Conservation (phyloP, 2,329 filamentous ascomycete genomes). For the Botryotinia convoluta region DNA sequence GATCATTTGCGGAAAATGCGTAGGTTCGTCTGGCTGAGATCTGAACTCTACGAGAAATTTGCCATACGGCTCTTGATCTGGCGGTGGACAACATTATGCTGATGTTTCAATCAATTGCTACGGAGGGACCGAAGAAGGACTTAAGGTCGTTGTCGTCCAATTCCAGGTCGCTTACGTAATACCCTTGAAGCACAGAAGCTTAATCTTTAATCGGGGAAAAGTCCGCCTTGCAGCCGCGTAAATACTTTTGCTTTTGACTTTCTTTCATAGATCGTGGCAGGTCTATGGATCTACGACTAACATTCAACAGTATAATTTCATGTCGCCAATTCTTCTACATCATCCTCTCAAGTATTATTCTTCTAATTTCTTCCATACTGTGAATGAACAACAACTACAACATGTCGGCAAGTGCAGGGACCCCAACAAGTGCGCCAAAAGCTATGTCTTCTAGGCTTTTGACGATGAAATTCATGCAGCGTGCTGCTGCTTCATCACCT, state of each 20-base stretch:
- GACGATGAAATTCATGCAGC: slow-evolving; percentile 98
- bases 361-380: neutral
- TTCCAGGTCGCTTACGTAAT: slow-evolving; percentile 13
- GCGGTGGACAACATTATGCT: slow-evolving; percentile 45
- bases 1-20: slow-evolving; percentile 51
- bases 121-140: slow-evolving; percentile 1
- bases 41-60: slow-evolving; percentile 40
- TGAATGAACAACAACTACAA: slow-evolving; percentile 20
- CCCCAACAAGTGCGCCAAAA: slow-evolving; percentile 49
- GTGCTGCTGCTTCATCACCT: slow-evolving; percentile 64
- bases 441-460: slow-evolving; percentile 83
- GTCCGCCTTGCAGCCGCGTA: slow-evolving; percentile 8
- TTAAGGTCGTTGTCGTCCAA: slow-evolving; percentile 14
- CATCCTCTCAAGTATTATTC: neutral
- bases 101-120: slow-evolving; percentile 31
- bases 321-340: neutral
- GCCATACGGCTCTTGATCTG: slow-evolving; percentile 42
- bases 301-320: neutral
- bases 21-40: slow-evolving; percentile 31
- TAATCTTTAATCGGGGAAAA: slow-evolving; percentile 15
- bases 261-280: slow-evolving; percentile 9
- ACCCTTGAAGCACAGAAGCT: slow-evolving; percentile 14
- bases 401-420: slow-evolving; percentile 32
- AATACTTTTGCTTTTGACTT: slow-evolving; percentile 5
- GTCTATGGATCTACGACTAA: neutral